phyloP scores from a whole-genome alignment of 306 rosid species.

The Erythrophleum fordii region DNA sequence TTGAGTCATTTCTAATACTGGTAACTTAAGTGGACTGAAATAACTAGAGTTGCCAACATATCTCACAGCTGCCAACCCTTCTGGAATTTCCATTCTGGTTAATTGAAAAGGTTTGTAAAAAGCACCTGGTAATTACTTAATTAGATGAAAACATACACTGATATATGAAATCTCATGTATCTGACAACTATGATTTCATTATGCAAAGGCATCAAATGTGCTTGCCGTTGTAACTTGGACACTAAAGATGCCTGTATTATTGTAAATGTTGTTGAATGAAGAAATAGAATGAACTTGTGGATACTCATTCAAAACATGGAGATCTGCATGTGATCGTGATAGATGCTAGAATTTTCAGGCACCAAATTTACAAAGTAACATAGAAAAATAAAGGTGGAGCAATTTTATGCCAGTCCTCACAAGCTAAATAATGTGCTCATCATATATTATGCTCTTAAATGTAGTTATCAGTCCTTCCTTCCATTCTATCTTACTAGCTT shows the following conservation, averaged over 20 bases:
- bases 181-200: conserved; percentile 34
- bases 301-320: conserved; percentile 64
- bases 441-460: not conserved
- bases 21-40: not conserved
- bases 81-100: not conserved
- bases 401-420: conserved; percentile 15
- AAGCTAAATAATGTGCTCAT: not conserved
- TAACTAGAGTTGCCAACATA: not conserved
- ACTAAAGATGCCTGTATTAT: conserved; percentile 79
- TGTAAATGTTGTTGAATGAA: conserved; percentile 86
- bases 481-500: conserved; percentile 22
- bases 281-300: conserved; percentile 76
- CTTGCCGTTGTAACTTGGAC: conserved; percentile 91
- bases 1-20: not conserved
- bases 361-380: conserved; percentile 2
- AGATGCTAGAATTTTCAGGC: conserved; percentile 38
- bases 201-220: conserved; percentile 28
- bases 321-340: conserved; percentile 56
- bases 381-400: conserved; percentile 3
- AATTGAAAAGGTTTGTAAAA: conserved; percentile 9
- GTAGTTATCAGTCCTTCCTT: conserved; percentile 8
- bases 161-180: conserved; percentile 15
- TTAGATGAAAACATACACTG: not conserved
- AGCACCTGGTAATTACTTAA: conserved; percentile 16
- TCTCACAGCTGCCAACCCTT: conserved; percentile 20